Conservation (phyloP, 2,329 filamentous ascomycete genomes). For the Septoria linicola region DNA sequence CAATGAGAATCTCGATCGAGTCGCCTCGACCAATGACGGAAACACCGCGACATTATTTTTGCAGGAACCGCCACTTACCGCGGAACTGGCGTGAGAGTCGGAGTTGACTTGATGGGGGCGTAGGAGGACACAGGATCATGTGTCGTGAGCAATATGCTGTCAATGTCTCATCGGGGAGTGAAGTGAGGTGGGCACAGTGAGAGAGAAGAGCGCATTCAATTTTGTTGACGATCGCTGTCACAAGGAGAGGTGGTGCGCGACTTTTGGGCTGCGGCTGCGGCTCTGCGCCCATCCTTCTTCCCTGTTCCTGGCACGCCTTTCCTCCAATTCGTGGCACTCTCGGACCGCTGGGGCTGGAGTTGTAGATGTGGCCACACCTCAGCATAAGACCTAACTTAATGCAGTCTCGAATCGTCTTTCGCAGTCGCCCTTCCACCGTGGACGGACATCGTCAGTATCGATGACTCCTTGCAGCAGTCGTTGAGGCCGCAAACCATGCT, state of each 20-base stretch:
- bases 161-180: neutral
- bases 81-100: neutral
- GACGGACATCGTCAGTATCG: no score
- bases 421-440: no score
- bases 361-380: no score
- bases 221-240: neutral
- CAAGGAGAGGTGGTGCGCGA: neutral
- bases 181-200: neutral
- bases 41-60: neutral
- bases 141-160: neutral
- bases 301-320: neutral
- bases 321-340: neutral
- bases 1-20: neutral
- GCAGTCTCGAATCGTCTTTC: no score
- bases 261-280: neutral
- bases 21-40: neutral
- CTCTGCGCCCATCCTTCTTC: neutral
- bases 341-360: no score
- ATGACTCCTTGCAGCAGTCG: no score
- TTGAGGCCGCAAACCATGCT: no score
- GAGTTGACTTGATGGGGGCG: no score
- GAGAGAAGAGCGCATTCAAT: neutral
- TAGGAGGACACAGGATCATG: no score
- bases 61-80: slow-evolving; percentile 1
- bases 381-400: no score